These are phyloP conservation scores for Gynandropsis gynandra DNA, from an alignment of 345 rosid species.

Conservation along the genomic window DNA sequence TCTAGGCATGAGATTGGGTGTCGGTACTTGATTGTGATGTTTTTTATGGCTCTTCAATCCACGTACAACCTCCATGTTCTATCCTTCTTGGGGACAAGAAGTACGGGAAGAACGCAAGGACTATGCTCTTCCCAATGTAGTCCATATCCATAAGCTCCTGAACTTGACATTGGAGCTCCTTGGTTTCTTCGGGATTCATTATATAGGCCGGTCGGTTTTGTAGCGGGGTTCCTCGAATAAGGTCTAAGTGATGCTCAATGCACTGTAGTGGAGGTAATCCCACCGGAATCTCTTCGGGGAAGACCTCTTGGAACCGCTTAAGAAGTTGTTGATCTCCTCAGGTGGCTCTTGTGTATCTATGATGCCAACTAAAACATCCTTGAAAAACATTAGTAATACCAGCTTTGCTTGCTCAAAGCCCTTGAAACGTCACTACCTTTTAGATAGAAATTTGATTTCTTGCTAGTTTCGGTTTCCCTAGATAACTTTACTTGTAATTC, in stretches of 20 bases:
- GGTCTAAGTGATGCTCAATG: no score
- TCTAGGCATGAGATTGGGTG: neutral
- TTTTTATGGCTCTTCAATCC: neutral
- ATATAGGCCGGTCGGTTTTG: no score
- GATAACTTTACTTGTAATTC: no score
- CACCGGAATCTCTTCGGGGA: neutral
- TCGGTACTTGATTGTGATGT: no score
- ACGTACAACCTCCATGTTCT: neutral
- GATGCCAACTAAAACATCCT: neutral
- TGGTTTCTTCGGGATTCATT: no score
- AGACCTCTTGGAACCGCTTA: neutral
- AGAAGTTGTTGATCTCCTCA: neutral
- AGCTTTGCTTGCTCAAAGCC: neutral
- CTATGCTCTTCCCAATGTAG: neutral
- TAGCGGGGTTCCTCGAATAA: no score
- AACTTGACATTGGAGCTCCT: neutral
- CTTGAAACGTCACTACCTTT: no score
- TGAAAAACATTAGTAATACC: neutral
- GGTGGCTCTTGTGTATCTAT: no score
- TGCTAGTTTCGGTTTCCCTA: no score
- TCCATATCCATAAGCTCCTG: neutral
- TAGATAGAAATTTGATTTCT: no score
- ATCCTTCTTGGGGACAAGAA: neutral
- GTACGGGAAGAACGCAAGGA: neutral
- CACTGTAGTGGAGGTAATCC: neutral